A percentile compares a stretch with the other conserved stretches of the same genome.
Conservation (phyloP, 164 flowering plant genomes). For the Platanus orientalis region DNA sequence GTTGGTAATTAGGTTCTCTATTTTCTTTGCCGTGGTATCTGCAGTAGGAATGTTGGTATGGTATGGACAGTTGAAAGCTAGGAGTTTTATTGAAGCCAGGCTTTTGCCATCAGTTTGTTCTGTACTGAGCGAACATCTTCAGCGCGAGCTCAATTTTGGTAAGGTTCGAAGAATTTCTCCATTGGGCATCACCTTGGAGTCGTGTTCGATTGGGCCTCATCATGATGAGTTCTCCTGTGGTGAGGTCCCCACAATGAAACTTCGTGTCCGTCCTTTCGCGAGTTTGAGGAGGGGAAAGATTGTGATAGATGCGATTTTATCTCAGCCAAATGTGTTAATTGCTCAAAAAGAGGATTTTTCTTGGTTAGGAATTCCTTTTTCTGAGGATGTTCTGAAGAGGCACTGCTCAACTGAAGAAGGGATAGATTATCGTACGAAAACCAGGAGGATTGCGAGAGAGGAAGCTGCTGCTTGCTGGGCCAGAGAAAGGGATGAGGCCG, state of each 20-base stretch:
- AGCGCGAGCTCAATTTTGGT: slow-evolving; percentile 78
- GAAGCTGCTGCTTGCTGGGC: slow-evolving; percentile 60
- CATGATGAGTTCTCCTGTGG: slow-evolving; percentile 85
- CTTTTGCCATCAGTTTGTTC: slow-evolving; percentile 87
- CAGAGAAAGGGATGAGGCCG: slow-evolving; percentile 61
- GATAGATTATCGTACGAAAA: slow-evolving; percentile 82
- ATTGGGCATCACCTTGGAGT: slow-evolving; percentile 77
- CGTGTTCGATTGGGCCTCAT: slow-evolving; percentile 84
- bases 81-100: slow-evolving; percentile 58
- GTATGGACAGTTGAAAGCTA: slow-evolving; percentile 75
- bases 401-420: slow-evolving; percentile 87
- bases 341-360: slow-evolving; percentile 82
- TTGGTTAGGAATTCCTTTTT: slow-evolving; percentile 82
- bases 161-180: slow-evolving; percentile 78
- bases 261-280: slow-evolving; percentile 74
- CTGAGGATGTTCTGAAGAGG: slow-evolving; percentile 44
- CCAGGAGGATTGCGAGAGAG: slow-evolving; percentile 81
- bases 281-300: slow-evolving; percentile 91
- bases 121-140: slow-evolving; percentile 64
- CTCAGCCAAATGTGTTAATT: slow-evolving; percentile 64
- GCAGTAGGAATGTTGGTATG: slow-evolving; percentile 75
- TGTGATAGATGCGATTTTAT: slow-evolving; percentile 87
- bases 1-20: slow-evolving; percentile 66
- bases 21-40: slow-evolving; percentile 66
- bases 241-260: slow-evolving; percentile 68